phyloP scores from a whole-genome alignment of 2,329 filamentous ascomycete species.

The Huntiella bhutanensis region DNA sequence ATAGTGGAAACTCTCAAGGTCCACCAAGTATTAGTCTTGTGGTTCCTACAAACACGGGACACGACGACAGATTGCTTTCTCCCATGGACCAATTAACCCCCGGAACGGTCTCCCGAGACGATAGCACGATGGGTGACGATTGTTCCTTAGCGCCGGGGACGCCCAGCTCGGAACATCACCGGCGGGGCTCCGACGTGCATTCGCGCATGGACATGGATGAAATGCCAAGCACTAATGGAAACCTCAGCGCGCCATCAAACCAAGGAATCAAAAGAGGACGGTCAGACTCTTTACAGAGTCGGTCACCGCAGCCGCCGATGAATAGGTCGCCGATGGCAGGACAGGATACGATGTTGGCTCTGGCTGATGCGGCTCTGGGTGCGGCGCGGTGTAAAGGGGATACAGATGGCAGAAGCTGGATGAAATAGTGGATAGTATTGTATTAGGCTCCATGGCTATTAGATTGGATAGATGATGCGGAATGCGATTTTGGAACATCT shows the following conservation, averaged over 20 bases:
- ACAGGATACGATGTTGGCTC: conserved; percentile 2
- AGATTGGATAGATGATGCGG: too few relatives aligned
- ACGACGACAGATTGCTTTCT: conserved; percentile 9
- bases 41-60: conserved; percentile 6
- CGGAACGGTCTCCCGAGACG: conserved; percentile 8
- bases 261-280: neutral
- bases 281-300: conserved; percentile 7
- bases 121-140: conserved; percentile 9
- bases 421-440: too few relatives aligned
- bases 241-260: too few relatives aligned
- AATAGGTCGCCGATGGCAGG: conserved; percentile 1
- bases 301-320: conserved; percentile 6
- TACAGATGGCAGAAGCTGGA: too few relatives aligned
- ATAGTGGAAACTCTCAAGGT: neutral
- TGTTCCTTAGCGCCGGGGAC: conserved; percentile 9
- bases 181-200: conserved; percentile 3
- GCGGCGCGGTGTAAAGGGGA: neutral
- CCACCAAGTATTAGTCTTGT: conserved; percentile 7
- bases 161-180: conserved; percentile 7
- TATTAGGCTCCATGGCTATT: too few relatives aligned
- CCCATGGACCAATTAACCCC: conserved; percentile 10
- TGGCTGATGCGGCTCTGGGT: conserved; percentile 9
- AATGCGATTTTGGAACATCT: too few relatives aligned
- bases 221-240: too few relatives aligned
- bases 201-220: conserved; percentile 10